phyloP scores from a whole-genome alignment of 805 yeast genomes.

The Kodamaea hsintzibuensis region DNA sequence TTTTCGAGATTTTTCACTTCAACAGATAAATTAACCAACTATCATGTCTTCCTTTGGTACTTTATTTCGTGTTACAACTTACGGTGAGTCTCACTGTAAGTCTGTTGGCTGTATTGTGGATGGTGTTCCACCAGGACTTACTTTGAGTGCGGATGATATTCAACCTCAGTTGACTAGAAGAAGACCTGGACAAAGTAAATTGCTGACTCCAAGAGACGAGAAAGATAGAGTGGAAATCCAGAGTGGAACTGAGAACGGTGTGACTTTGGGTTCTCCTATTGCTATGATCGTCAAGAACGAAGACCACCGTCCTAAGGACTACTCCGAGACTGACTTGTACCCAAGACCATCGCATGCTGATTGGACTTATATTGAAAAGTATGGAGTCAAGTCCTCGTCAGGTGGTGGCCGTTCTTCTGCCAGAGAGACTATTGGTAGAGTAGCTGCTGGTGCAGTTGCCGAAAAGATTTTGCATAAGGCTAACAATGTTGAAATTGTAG shows the following conservation, averaged over 20 bases:
- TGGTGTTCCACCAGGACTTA: conserved; percentile 96
- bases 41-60: conserved; percentile 45
- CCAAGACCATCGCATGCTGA: conserved; percentile 99
- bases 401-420: conserved; percentile 99
- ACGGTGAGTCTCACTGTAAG: conserved; percentile 97
- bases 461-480: conserved; percentile 82
- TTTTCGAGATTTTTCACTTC: conserved; percentile 3
- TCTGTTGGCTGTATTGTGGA: conserved; percentile 98
- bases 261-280: conserved; percentile 92
- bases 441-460: conserved; percentile 98
- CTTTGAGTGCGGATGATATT: conserved; percentile 78
- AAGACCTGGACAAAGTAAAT: conserved; percentile 94
- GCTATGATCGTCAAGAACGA: conserved; percentile 91
- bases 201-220: conserved; percentile 95
- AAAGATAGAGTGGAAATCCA: conserved; percentile 91
- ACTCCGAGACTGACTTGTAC: conserved; percentile 89
- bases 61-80: conserved; percentile 75
- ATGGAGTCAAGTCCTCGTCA: conserved; percentile 89
- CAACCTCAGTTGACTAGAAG: conserved; percentile 96
- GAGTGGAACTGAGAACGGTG: conserved; percentile 89
- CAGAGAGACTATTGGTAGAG: conserved; percentile 97
- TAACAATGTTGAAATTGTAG: conserved; percentile 88
- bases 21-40: conserved; percentile 1
- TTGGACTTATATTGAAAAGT: conserved; percentile 86
- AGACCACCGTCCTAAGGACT: conserved; percentile 97